Percentiles rank a stretch among this genome's conserved stretches.
These are phyloP conservation scores for Emergomyces orientalis DNA, from an alignment of 2,329 filamentous ascomycete genomes.

Conservation along the genomic window DNA sequence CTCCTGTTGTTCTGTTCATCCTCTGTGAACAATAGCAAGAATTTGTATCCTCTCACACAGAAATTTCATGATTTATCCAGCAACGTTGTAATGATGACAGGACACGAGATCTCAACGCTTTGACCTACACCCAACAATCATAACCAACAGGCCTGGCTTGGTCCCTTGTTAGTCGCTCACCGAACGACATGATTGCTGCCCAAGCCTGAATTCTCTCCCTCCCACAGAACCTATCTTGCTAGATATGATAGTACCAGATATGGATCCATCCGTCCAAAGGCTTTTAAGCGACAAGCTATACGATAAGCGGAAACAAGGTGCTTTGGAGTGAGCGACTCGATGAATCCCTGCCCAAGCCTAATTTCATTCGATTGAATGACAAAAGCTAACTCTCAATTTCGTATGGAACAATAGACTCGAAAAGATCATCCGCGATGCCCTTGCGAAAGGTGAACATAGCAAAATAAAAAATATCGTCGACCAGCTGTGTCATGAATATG, in stretches of 20 bases:
- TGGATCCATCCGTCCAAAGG: conserved; percentile 85
- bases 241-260: conserved; percentile 31
- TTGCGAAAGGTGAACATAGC: conserved; percentile 65
- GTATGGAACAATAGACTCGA: conserved; percentile 56
- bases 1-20: background rate
- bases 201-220: background rate
- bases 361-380: background rate
- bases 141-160: background rate
- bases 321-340: conserved; percentile 66
- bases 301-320: conserved; percentile 92
- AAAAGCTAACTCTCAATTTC: conserved; percentile 1
- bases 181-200: conserved; percentile 3
- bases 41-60: background rate
- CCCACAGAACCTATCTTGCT: background rate
- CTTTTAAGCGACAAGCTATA: conserved; percentile 97
- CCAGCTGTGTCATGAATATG: conserved; percentile 94
- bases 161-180: background rate
- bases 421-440: conserved; percentile 76
- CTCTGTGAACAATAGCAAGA: background rate
- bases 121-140: background rate
- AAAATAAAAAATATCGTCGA: conserved; percentile 81
- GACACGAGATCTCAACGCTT: background rate
- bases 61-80: background rate
- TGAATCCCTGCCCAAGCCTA: background rate
- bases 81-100: background rate